Percentiles rank a stretch among this genome's conserved stretches.
These are phyloP conservation scores for Aspergillus funiculosus DNA, from an alignment of 495 filamentous ascomycete genomes.

Conservation along the genomic window DNA sequence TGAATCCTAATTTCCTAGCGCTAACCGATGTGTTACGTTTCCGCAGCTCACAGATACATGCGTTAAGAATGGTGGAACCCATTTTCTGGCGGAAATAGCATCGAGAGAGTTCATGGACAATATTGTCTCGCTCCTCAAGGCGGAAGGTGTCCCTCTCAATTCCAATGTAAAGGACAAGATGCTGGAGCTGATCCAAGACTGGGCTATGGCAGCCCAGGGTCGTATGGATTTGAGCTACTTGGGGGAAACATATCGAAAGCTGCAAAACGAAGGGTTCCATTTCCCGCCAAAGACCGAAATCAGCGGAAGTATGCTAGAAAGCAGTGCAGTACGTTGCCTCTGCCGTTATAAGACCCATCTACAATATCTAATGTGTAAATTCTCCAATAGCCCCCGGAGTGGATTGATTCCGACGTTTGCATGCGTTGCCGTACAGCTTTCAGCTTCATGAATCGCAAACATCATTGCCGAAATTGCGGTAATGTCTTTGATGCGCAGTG, in stretches of 20 bases:
- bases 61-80: constrained; percentile 96
- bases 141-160: constrained; percentile 70
- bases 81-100: constrained; percentile 91
- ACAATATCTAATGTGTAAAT: too few relatives aligned
- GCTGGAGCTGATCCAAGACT: constrained; percentile 85
- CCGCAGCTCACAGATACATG: constrained; percentile 95
- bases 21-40: constrained; percentile 8
- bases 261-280: constrained; percentile 78
- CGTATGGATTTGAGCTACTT: constrained; percentile 80
- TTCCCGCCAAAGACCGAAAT: constrained; percentile 88
- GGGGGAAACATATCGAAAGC: constrained; percentile 71
- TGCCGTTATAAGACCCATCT: too few relatives aligned
- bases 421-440: constrained; percentile 96
- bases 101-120: constrained; percentile 99
- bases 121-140: constrained; percentile 79
- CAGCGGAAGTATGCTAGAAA: constrained; percentile 92
- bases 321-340: constrained; percentile 72
- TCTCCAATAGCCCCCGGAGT: constrained; percentile 74
- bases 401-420: constrained; percentile 96
- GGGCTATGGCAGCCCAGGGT: constrained; percentile 86
- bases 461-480: constrained; percentile 96
- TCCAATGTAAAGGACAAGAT: constrained; percentile 83
- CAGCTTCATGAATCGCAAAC: constrained; percentile 95
- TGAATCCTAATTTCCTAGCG: too few relatives aligned
- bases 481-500: constrained; percentile 94